Evolutionary conservation across 139 green algal genomes (phyloP).

Genomic region (Haematococcus lacustris): DNA sequence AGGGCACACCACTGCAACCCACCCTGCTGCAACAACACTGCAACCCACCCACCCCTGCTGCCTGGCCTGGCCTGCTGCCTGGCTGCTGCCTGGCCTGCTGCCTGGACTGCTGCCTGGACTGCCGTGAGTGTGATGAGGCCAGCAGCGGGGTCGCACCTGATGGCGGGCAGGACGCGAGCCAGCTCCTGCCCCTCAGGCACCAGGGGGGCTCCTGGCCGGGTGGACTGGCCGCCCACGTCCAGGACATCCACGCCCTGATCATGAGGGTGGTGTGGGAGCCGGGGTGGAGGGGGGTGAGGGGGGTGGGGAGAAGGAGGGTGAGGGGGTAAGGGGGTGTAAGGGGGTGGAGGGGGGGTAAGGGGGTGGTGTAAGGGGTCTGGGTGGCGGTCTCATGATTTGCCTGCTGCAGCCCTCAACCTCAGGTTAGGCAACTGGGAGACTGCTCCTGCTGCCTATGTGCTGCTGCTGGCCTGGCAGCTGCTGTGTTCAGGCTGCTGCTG

Average conservation of each 20-base stretch:
- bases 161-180: constrained; percentile 72
- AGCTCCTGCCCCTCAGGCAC: constrained; percentile 66
- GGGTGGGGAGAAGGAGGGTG: no score
- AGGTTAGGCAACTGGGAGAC: background rate
- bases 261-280: background rate
- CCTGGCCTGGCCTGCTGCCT: background rate
- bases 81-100: background rate
- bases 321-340: no score
- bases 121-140: background rate
- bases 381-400: background rate
- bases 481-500: background rate
- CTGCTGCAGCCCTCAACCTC: background rate
- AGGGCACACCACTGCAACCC: background rate
- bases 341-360: no score
- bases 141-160: constrained; percentile 62
- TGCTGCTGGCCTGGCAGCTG: background rate
- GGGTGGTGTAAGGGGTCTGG: background rate
- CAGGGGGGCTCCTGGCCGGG: constrained; percentile 62
- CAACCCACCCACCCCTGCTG: no score
- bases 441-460: background rate
- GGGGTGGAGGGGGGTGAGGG: no score
- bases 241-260: constrained; percentile 74
- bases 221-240: constrained; percentile 94
- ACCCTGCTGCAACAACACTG: background rate
- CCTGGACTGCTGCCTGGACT: background rate